Evolutionary conservation across 257 asterid species (phyloP).

Genomic region (Primulina tabacum): DNA sequence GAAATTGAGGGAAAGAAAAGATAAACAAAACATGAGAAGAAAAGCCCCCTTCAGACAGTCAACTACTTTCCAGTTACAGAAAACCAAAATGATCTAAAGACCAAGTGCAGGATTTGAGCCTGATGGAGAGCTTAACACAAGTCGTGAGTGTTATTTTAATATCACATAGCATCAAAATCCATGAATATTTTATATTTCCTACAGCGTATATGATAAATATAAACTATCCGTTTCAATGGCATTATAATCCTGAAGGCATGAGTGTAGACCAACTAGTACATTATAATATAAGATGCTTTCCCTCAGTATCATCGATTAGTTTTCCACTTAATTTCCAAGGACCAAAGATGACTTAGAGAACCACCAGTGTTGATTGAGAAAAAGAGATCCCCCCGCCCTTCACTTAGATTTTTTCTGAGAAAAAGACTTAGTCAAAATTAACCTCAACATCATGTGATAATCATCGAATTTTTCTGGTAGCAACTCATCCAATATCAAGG

Average conservation of each 20-base stretch:
- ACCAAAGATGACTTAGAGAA: background rate
- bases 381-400: background rate
- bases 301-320: conserved; percentile 3
- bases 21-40: conserved; percentile 3
- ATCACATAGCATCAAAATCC: background rate
- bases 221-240: background rate
- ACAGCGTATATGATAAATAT: conserved; percentile 3
- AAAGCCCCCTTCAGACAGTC: conserved; percentile 6
- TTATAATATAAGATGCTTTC: background rate
- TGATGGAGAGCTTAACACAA: background rate
- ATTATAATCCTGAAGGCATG: background rate
- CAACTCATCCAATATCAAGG: conserved; percentile 77
- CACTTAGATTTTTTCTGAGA: background rate
- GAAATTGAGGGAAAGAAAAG: conserved; percentile 2
- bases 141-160: background rate
- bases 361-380: background rate
- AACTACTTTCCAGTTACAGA: background rate
- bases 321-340: conserved; percentile 3
- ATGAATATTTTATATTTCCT: background rate
- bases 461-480: conserved; percentile 82
- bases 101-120: background rate
- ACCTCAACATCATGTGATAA: conserved; percentile 96
- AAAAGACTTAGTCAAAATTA: conserved; percentile 18
- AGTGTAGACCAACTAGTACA: background rate
- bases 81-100: background rate